Conservation (phyloP, 1,284 basidiomycete species). For the Malassezia yamatoensis region DNA sequence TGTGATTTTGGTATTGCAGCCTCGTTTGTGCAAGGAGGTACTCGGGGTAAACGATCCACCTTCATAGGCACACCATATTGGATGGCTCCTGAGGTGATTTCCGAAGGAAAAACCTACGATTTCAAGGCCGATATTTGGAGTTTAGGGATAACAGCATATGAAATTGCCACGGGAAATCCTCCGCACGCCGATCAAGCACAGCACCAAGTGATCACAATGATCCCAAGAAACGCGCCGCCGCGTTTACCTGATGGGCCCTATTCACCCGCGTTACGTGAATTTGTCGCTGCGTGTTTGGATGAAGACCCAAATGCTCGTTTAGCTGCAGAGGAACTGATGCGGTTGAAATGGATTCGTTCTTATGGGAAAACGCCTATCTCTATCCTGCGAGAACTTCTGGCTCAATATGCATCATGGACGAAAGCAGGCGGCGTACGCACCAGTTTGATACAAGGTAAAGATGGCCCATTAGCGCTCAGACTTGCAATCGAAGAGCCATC, state of each 20-base stretch:
- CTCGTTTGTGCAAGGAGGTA: conserved; percentile 15
- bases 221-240: conserved; percentile 76
- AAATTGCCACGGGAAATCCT: conserved; percentile 78
- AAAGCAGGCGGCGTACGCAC: conserved; percentile 69
- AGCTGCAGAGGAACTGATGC: conserved; percentile 76
- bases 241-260: conserved; percentile 62
- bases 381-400: conserved; percentile 71
- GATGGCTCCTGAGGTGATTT: conserved; percentile 47
- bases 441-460: conserved; percentile 53
- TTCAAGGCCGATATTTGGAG: conserved; percentile 67
- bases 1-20: conserved; percentile 31
- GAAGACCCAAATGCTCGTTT: conserved; percentile 73
- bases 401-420: conserved; percentile 65
- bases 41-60: conserved; percentile 43
- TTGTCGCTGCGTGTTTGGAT: conserved; percentile 72
- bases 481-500: background rate
- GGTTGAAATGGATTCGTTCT: conserved; percentile 85
- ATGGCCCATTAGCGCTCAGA: background rate
- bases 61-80: conserved; percentile 49
- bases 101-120: conserved; percentile 59
- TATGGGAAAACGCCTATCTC: conserved; percentile 57
- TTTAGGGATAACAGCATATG: conserved; percentile 81
- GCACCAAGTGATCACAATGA: conserved; percentile 79
- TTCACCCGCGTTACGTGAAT: conserved; percentile 76
- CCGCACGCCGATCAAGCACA: conserved; percentile 83